Conservation (phyloP, 305 asterid species). For the Ruellia speciosa region DNA sequence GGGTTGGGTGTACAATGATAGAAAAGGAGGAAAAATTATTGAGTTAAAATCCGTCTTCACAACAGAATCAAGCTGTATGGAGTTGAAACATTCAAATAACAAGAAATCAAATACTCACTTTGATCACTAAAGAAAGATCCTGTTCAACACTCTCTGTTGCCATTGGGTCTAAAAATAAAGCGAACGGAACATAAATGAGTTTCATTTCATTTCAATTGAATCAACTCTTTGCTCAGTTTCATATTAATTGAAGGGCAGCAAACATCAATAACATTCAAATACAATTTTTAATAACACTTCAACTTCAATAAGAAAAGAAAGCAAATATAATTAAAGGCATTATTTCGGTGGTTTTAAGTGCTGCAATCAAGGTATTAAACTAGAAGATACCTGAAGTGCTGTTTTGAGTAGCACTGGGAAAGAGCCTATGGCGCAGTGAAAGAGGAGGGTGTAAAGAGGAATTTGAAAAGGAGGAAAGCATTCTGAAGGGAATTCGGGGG, state of each 20-base stretch:
- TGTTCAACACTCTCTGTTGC: slow-evolving; percentile 30
- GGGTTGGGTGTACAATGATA: not conserved
- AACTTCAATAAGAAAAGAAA: too few relatives aligned
- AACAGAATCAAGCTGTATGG: slow-evolving; percentile 6
- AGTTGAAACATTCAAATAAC: slow-evolving; percentile 4
- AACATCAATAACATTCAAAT: not conserved
- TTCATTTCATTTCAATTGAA: slow-evolving; percentile 1
- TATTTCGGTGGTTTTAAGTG: too few relatives aligned
- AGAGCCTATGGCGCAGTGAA: slow-evolving; percentile 16
- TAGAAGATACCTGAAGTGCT: not conserved
- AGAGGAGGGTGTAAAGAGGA: slow-evolving; percentile 13
- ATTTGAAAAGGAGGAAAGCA: slow-evolving; percentile 16
- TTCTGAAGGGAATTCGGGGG: slow-evolving; percentile 6
- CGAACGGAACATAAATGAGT: slow-evolving; percentile 11
- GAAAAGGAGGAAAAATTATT: slow-evolving; percentile 18
- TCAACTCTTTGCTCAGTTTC: not conserved
- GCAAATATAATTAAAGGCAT: too few relatives aligned
- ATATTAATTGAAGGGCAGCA: not conserved
- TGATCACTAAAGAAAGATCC: slow-evolving; percentile 41
- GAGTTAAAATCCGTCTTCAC: slow-evolving; percentile 23
- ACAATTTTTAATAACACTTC: too few relatives aligned
- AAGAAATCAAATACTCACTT: slow-evolving; percentile 42
- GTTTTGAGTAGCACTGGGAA: not conserved
- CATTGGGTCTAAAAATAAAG: slow-evolving; percentile 31
- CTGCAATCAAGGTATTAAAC: not conserved